These are phyloP conservation scores for Apiotrichum veenhuisii DNA, from an alignment of 1,284 basidiomycete genomes.

Conservation along the genomic window DNA sequence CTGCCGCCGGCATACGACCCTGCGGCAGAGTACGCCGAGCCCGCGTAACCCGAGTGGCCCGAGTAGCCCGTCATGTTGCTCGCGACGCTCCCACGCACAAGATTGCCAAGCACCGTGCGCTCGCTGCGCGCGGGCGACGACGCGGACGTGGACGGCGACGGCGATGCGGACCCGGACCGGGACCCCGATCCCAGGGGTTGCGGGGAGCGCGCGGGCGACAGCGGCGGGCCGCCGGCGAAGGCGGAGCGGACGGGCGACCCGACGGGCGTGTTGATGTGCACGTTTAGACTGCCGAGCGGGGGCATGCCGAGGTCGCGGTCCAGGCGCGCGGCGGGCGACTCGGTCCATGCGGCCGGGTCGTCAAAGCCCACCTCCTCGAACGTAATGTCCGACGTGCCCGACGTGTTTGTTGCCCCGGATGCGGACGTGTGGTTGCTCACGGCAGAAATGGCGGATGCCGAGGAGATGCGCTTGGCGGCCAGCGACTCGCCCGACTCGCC, in stretches of 20 bases:
- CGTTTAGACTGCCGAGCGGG: neutral
- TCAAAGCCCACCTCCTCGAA: slow-evolving; percentile 23
- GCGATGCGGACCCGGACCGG: neutral
- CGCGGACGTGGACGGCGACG: neutral
- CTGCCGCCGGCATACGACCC: neutral
- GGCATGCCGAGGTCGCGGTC: neutral
- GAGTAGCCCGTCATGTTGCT: neutral
- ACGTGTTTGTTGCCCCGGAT: neutral
- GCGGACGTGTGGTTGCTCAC: neutral
- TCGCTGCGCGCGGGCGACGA: slow-evolving; percentile 3
- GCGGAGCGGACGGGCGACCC: too few species aligned
- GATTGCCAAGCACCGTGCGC: slow-evolving; percentile 2
- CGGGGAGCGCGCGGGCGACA: too few species aligned
- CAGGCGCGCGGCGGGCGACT: slow-evolving; percentile 7
- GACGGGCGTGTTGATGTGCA: neutral
- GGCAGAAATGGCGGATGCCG: neutral
- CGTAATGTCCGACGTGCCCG: slow-evolving; percentile 6
- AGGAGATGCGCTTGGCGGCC: neutral
- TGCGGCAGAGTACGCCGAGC: neutral
- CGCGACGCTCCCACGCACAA: neutral
- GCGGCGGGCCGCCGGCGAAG: neutral
- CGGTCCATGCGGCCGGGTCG: slow-evolving; percentile 15
- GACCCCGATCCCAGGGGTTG: too few species aligned
- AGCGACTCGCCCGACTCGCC: too few species aligned
- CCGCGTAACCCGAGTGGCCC: neutral